Conservation (phyloP, 441 rosid genomes). For the Cnidoscolus chayamansa region DNA sequence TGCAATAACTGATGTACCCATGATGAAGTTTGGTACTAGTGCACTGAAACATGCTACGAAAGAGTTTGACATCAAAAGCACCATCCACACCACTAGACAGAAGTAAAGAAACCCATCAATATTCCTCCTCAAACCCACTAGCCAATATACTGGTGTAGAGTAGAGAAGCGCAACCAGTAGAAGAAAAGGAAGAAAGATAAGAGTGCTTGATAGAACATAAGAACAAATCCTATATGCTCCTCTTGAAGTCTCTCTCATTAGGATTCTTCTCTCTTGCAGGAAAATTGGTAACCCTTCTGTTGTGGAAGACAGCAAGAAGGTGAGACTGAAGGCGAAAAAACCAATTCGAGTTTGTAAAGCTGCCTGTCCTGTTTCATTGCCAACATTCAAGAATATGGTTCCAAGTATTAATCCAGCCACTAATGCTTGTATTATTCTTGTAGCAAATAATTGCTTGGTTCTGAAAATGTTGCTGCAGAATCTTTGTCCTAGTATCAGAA, state of each 20-base stretch:
- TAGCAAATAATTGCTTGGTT: conserved; percentile 72
- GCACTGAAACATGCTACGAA: conserved; percentile 88
- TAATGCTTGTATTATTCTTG: conserved; percentile 74
- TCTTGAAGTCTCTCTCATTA: conserved; percentile 76
- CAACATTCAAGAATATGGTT: conserved; percentile 65
- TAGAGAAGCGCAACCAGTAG: conserved; percentile 61
- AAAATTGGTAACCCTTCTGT: conserved; percentile 88
- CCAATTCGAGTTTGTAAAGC: conserved; percentile 62
- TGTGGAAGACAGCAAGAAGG: conserved; percentile 74
- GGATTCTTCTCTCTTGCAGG: conserved; percentile 73
- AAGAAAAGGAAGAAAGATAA: conserved; percentile 56
- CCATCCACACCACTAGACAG: conserved; percentile 71
- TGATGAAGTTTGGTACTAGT: conserved; percentile 83
- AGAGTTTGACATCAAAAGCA: conserved; percentile 79
- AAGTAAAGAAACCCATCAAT: conserved; percentile 68
- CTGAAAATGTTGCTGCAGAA: conserved; percentile 80
- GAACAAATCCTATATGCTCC: conserved; percentile 68
- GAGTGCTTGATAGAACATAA: conserved; percentile 48
- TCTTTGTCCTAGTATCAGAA: conserved; percentile 61
- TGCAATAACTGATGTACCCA: conserved; percentile 79
- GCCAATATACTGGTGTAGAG: conserved; percentile 75
- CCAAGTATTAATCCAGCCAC: conserved; percentile 77
- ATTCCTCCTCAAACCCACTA: conserved; percentile 63
- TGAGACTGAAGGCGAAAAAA: conserved; percentile 79
- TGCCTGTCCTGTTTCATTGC: conserved; percentile 40